phyloP scores from a whole-genome alignment of 2,329 filamentous ascomycete species.

The Triangularia verruculosa region DNA sequence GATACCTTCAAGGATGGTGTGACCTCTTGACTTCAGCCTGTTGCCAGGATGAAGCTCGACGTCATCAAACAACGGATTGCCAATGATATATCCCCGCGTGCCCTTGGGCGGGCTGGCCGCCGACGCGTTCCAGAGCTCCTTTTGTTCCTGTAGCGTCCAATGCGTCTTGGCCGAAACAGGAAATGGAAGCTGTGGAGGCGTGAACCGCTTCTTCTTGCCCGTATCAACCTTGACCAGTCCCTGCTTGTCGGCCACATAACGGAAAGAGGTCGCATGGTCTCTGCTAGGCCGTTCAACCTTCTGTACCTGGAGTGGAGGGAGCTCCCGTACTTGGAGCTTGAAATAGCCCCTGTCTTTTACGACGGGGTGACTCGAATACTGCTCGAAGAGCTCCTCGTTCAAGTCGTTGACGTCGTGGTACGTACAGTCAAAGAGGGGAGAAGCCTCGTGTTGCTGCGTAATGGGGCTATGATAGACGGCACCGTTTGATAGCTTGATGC shows the following conservation, averaged over 20 bases:
- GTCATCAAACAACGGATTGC: slow-evolving; percentile 28
- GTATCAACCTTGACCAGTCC: slow-evolving; percentile 29
- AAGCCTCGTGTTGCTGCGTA: slow-evolving; percentile 16
- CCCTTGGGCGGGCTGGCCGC: slow-evolving; percentile 26
- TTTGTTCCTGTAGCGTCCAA: slow-evolving; percentile 26
- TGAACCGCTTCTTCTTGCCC: slow-evolving; percentile 24
- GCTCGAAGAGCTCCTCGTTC: slow-evolving; percentile 28
- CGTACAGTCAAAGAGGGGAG: slow-evolving; percentile 27
- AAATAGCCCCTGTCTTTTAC: slow-evolving; percentile 27
- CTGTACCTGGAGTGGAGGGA: slow-evolving; percentile 23
- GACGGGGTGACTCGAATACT: slow-evolving; percentile 25
- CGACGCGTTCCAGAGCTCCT: slow-evolving; percentile 27
- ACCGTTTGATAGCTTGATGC: slow-evolving; percentile 19
- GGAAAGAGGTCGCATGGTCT: slow-evolving; percentile 28
- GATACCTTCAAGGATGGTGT: slow-evolving; percentile 25
- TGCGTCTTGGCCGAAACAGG: slow-evolving; percentile 19
- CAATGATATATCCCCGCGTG: slow-evolving; percentile 27
- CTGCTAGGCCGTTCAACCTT: slow-evolving; percentile 22
- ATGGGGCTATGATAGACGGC: slow-evolving; percentile 14
- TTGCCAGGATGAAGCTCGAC: slow-evolving; percentile 28
- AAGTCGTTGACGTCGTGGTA: slow-evolving; percentile 27
- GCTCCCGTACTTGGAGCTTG: slow-evolving; percentile 26
- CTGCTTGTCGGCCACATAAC: slow-evolving; percentile 21
- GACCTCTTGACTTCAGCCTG: slow-evolving; percentile 27
- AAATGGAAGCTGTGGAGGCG: slow-evolving; percentile 22